These are phyloP conservation scores for Venturia effusa DNA, from an alignment of 2,329 filamentous ascomycete species.

Conservation along the genomic window DNA sequence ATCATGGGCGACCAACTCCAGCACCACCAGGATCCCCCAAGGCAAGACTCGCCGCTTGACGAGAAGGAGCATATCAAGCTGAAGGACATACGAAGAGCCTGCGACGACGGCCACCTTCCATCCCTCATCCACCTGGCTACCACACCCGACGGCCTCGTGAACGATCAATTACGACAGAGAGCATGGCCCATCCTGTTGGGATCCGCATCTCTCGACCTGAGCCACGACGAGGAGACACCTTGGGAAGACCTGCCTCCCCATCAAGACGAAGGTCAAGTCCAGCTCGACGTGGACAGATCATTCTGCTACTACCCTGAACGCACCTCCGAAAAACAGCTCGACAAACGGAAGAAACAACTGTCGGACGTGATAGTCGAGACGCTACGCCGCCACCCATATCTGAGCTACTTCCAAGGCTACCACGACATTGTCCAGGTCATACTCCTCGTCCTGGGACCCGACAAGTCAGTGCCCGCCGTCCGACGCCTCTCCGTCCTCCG, in stretches of 20 bases:
- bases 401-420: slow-evolving; percentile 97
- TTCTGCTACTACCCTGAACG: slow-evolving; percentile 86
- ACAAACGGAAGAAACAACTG: slow-evolving; percentile 62
- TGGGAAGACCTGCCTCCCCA: slow-evolving; percentile 65
- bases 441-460: slow-evolving; percentile 66
- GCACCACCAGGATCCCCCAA: neutral
- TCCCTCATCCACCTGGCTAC: slow-evolving; percentile 32
- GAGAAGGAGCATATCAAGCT: slow-evolving; percentile 19
- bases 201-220: slow-evolving; percentile 18
- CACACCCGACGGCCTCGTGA: slow-evolving; percentile 33
- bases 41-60: slow-evolving; percentile 8
- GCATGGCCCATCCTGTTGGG: slow-evolving; percentile 58
- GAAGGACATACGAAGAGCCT: slow-evolving; percentile 29
- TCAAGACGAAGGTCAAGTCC: slow-evolving; percentile 80
- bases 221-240: slow-evolving; percentile 18
- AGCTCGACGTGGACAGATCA: slow-evolving; percentile 86
- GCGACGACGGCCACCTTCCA: slow-evolving; percentile 28
- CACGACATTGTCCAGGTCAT: slow-evolving; percentile 98
- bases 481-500: slow-evolving; percentile 77
- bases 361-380: slow-evolving; percentile 71
- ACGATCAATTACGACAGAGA: slow-evolving; percentile 49
- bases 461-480: slow-evolving; percentile 51
- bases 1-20: neutral
- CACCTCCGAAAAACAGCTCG: slow-evolving; percentile 38
- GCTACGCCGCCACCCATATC: slow-evolving; percentile 67